phyloP scores from a whole-genome alignment of 2,329 filamentous ascomycete species.

The Sordariomycetes sp. region DNA sequence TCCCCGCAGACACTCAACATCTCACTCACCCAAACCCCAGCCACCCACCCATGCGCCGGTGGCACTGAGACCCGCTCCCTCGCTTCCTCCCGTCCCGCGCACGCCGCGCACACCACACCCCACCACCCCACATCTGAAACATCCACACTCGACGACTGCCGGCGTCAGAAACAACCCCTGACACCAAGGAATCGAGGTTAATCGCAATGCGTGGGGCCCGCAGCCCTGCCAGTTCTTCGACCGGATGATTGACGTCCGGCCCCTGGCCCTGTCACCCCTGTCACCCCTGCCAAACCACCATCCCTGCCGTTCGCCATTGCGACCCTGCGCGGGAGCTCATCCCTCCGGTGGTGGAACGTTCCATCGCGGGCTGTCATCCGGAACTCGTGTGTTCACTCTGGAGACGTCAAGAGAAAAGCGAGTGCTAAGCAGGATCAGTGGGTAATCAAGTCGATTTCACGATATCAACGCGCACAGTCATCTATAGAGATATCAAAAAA shows the following conservation, averaged over 20 bases:
- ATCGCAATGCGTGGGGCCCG: not conserved
- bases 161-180: not conserved
- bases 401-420: no score
- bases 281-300: not conserved
- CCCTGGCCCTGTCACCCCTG: not conserved
- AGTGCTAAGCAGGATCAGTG: not conserved
- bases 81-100: not conserved
- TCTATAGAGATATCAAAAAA: slow-evolving; percentile 2
- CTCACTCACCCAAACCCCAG: not conserved
- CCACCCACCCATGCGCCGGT: not conserved
- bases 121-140: slow-evolving; percentile 1
- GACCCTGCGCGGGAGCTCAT: no score
- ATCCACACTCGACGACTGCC: not conserved
- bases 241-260: not conserved
- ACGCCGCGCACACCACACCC: not conserved
- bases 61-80: not conserved
- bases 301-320: not conserved
- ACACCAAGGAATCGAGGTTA: not conserved
- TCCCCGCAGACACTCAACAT: not conserved
- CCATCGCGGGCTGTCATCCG: no score
- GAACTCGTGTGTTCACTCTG: no score
- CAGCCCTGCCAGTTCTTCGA: not conserved
- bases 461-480: not conserved
- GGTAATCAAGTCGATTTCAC: not conserved
- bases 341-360: no score